Evolutionary conservation across 1,139 yeast genomes (phyloP).

Genomic region (Suhomyces bolitotheri): DNA sequence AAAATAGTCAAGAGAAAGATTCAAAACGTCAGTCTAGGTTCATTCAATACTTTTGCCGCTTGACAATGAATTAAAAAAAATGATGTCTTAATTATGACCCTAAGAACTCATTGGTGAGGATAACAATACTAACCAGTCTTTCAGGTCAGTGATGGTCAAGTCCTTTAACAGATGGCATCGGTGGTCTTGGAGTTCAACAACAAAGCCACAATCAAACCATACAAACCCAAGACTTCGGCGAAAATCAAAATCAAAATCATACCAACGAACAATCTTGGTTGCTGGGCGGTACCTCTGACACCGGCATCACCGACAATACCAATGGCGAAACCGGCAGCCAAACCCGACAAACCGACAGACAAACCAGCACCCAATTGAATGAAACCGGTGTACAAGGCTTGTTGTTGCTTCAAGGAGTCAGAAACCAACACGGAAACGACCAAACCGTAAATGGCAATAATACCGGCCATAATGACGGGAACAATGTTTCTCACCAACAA

Average conservation of each 20-base stretch:
- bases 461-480: conserved; percentile 99
- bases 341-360: conserved; percentile 94
- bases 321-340: conserved; percentile 97
- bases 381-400: conserved; percentile 95
- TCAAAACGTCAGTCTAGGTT: no score
- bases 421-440: conserved; percentile 96
- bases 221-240: conserved; percentile 97
- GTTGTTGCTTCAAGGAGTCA: conserved; percentile 83
- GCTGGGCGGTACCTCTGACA: conserved; percentile 94
- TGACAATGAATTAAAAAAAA: conserved; percentile 13
- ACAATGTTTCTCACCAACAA: conserved; percentile 85
- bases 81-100: conserved; percentile 5
- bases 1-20: no score
- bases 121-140: conserved; percentile 10
- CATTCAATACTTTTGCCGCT: not conserved
- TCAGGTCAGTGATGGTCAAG: conserved; percentile 7
- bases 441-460: conserved; percentile 97
- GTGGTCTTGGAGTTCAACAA: conserved; percentile 95
- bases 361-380: conserved; percentile 98
- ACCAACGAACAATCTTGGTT: conserved; percentile 96
- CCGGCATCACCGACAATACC: conserved; percentile 99
- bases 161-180: conserved; percentile 72
- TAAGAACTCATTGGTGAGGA: conserved; percentile 9
- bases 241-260: conserved; percentile 96
- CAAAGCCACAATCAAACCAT: conserved; percentile 96